phyloP scores from a whole-genome alignment of 768 basidiomycete genomes.

The Suillus spraguei region DNA sequence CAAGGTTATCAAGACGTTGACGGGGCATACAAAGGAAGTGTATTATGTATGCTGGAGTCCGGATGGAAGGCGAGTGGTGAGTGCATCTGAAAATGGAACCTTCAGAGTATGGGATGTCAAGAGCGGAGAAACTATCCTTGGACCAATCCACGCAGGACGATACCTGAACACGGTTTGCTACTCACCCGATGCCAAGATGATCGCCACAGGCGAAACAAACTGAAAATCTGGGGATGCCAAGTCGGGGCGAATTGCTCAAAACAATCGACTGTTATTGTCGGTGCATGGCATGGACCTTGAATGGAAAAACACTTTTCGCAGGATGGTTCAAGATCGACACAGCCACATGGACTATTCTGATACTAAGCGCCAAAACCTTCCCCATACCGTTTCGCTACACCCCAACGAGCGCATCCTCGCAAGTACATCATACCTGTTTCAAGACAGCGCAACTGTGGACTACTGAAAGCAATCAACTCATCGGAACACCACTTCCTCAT shows the following conservation, averaged over 20 bases:
- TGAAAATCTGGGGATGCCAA: background rate
- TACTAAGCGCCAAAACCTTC: too few relatives aligned
- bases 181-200: background rate
- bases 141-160: background rate
- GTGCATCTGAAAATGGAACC: background rate
- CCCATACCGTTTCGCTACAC: too few relatives aligned
- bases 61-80: background rate
- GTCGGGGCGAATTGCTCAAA: background rate
- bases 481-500: too few relatives aligned
- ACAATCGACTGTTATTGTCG: background rate
- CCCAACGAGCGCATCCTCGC: too few relatives aligned
- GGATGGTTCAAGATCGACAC: too few relatives aligned
- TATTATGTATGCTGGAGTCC: background rate
- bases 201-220: too few relatives aligned
- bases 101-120: background rate
- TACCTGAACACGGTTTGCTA: background rate
- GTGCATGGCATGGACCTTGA: too few relatives aligned
- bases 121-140: background rate
- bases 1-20: background rate
- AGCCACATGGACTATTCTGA: too few relatives aligned
- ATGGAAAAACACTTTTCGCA: too few relatives aligned
- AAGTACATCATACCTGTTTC: too few relatives aligned
- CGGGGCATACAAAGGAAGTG: background rate
- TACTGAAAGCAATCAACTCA: too few relatives aligned
- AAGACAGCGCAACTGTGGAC: too few relatives aligned